Evolutionary conservation across 768 basidiomycete genomes (phyloP).

Genomic region (Clitopilus passeckerianus): DNA sequence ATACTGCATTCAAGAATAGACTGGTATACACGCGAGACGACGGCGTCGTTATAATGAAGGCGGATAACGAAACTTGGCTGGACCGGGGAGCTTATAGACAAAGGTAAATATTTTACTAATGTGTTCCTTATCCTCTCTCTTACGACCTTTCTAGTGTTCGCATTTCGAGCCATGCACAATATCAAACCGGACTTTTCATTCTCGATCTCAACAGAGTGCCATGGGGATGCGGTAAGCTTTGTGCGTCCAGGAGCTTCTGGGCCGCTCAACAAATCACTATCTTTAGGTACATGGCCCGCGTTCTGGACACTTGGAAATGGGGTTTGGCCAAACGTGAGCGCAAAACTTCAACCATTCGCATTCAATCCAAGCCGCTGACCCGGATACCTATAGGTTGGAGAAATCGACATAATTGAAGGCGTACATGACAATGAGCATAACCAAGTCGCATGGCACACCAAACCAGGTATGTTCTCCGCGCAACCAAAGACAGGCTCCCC

Average conservation of each 20-base stretch:
- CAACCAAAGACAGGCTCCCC: too few relatives aligned
- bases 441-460: slow-evolving; percentile 79
- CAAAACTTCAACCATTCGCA: too few relatives aligned
- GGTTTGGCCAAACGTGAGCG: slow-evolving; percentile 57
- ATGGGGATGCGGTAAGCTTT: slow-evolving; percentile 74
- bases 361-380: slow-evolving; percentile 1
- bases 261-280: background rate
- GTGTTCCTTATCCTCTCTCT: background rate
- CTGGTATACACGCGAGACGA: slow-evolving; percentile 56
- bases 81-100: slow-evolving; percentile 47
- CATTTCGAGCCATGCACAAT: slow-evolving; percentile 57
- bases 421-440: slow-evolving; percentile 84
- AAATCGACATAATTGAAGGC: slow-evolving; percentile 81
- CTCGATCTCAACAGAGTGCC: slow-evolving; percentile 81
- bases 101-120: slow-evolving; percentile 37
- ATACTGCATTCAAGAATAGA: slow-evolving; percentile 43
- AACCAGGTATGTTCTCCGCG: slow-evolving; percentile 37
- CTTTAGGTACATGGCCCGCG: slow-evolving; percentile 74
- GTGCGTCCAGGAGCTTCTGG: background rate
- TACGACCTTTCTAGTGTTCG: slow-evolving; percentile 48
- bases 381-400: slow-evolving; percentile 47
- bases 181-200: slow-evolving; percentile 79
- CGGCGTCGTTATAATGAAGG: slow-evolving; percentile 69
- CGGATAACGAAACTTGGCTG: slow-evolving; percentile 61
- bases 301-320: slow-evolving; percentile 68